Base-by-base conservation (phyloP, 768 basidiomycete species). In the Amylocystis lapponica region DNA sequence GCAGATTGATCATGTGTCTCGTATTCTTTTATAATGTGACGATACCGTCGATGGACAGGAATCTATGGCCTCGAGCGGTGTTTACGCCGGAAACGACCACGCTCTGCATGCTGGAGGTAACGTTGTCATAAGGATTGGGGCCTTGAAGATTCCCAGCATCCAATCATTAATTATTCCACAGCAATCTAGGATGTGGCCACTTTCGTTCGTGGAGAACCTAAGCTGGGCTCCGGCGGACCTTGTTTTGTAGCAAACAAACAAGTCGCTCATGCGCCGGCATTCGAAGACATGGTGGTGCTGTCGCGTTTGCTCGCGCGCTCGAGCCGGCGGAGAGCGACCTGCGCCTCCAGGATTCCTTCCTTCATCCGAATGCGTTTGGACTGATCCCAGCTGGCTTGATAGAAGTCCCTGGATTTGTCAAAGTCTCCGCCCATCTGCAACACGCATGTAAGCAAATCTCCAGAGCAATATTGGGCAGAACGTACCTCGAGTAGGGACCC, bases 401-500 rank as follows among this genome's bases (percentile, higher is more conserved):
- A 69, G 27, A 66, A 46, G 21, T 50, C 46, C 29, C 47, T 57
- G 12, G 67, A 66, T 2, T 52, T 48, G 0, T 54, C 46, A 9
- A 44, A 36, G 31, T 69, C 63, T 9, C 57, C 48, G 20, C 59
- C 54, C 61, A 69, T 68, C 67, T 69, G 41, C 10, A 14, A 14
- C 10, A 17, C 19, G 35, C 4, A 9, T 26, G 41, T 16, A 12
- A 41, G 31, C 22, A 8, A 22, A 27, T 25, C 23, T 14, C 19
- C 21, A 34, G 3, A 5, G n/a, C n/a, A n/a, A 22, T 21, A 36
- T n/a, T 17, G 26, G 20, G 25, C 8, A 30, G 27, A 43, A 43
- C 54, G 2, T 36, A 58, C 62, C 63, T 80, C 75, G 9, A 74
- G 66, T 41, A 83, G 50, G 35, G 74, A 69, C 17, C 74, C 82